A percentile compares a stretch with the other conserved stretches of the same genome.
These are phyloP conservation scores for Echinochloa phyllopogon DNA, from an alignment of 176 grass and related monocot genomes.

Conservation along the genomic window DNA sequence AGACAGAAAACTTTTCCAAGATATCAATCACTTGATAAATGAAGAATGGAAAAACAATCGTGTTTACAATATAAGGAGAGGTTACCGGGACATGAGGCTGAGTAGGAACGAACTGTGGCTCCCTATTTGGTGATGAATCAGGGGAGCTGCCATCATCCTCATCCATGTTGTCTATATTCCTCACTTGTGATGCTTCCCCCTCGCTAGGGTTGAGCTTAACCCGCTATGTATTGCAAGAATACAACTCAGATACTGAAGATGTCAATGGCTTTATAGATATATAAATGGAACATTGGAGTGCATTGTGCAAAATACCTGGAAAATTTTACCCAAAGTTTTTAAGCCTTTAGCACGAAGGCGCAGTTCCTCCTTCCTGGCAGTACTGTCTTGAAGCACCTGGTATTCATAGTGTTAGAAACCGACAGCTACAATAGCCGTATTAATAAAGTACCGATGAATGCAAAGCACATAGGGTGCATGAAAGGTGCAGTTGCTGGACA, in stretches of 20 bases:
- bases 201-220: constrained; percentile 68
- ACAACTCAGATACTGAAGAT: constrained; percentile 39
- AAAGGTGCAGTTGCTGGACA: constrained; percentile 42
- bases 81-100: constrained; percentile 67
- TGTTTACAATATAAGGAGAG: constrained; percentile 2
- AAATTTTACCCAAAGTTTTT: constrained; percentile 94
- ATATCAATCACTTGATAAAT: constrained; percentile 24
- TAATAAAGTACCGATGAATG: background rate
- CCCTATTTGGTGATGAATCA: constrained; percentile 73
- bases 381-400: constrained; percentile 88
- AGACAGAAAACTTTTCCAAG: background rate
- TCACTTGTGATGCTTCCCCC: constrained; percentile 60
- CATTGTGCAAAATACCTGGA: constrained; percentile 62
- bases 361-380: constrained; percentile 76
- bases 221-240: constrained; percentile 50
- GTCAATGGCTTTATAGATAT: constrained; percentile 13
- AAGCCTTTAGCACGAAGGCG: constrained; percentile 89
- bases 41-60: background rate
- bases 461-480: constrained; percentile 16
- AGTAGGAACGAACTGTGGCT: constrained; percentile 52
- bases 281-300: constrained; percentile 6
- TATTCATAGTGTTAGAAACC: constrained; percentile 36
- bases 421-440: constrained; percentile 5
- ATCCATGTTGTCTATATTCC: constrained; percentile 65
- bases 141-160: constrained; percentile 73